Conservation (phyloP, 345 rosid genomes). For the Pistacia atlantica region DNA sequence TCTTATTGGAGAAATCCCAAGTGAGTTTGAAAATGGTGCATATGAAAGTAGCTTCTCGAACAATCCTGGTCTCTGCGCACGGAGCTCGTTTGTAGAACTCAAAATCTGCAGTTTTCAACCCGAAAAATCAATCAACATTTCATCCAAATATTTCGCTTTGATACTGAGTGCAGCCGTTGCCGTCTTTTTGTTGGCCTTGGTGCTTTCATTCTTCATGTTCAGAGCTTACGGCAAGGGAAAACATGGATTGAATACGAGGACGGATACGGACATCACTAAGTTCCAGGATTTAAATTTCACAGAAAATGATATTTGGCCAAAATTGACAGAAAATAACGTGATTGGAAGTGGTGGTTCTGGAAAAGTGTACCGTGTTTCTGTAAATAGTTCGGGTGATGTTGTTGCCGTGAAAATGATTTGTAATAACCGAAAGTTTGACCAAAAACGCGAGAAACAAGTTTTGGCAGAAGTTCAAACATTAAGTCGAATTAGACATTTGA, state of each 20-base stretch:
- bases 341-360: conserved; percentile 76
- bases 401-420: conserved; percentile 65
- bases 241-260: background rate
- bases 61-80: conserved; percentile 57
- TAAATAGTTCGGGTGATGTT: conserved; percentile 22
- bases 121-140: conserved; percentile 13
- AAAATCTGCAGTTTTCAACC: conserved; percentile 27
- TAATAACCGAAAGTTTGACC: conserved; percentile 34
- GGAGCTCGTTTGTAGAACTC: conserved; percentile 33
- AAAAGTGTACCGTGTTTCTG: conserved; percentile 46
- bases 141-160: conserved; percentile 25
- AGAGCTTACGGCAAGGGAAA: conserved; percentile 31
- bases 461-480: conserved; percentile 52
- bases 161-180: conserved; percentile 14
- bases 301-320: conserved; percentile 34
- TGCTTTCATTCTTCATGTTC: conserved; percentile 19
- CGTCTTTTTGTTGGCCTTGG: conserved; percentile 18
- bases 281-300: conserved; percentile 32
- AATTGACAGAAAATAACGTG: conserved; percentile 47
- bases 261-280: conserved; percentile 28
- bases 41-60: conserved; percentile 43
- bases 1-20: no score
- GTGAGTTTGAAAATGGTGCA: conserved; percentile 44
- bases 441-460: conserved; percentile 49
- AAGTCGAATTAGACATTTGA: conserved; percentile 47